A percentile compares a stretch with the other conserved stretches of the same genome.
These are phyloP conservation scores for Spongospora subterranea DNA, from an alignment of 208 protist species.

Conservation along the genomic window DNA sequence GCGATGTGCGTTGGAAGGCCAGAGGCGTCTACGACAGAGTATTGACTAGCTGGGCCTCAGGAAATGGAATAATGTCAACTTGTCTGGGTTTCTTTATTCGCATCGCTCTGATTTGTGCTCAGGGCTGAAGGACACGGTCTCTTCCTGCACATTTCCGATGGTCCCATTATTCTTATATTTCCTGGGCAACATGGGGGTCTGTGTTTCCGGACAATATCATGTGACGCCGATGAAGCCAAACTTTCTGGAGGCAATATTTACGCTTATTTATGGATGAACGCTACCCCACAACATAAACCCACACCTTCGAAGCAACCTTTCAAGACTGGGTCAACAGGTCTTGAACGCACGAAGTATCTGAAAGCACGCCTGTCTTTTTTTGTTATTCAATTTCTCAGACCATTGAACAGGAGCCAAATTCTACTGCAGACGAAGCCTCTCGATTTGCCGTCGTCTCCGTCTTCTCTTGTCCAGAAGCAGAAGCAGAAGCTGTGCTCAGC, in stretches of 20 bases:
- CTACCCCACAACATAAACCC: background rate
- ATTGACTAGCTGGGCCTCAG: background rate
- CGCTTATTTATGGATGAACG: background rate
- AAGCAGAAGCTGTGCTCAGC: no score
- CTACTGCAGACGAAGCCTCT: background rate
- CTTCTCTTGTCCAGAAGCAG: background rate
- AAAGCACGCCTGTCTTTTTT: no score
- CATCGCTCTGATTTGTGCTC: no score
- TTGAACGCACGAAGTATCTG: background rate
- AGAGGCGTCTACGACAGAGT: background rate
- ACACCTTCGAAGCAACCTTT: background rate
- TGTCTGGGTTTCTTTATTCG: no score
- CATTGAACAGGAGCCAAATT: background rate
- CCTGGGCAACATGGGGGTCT: background rate
- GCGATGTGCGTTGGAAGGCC: background rate
- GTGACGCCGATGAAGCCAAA: background rate
- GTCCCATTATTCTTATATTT: background rate
- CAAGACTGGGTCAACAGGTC: background rate
- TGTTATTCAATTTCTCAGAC: no score
- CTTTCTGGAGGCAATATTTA: background rate
- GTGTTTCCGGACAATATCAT: background rate
- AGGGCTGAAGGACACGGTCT: background rate
- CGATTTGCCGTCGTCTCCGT: background rate
- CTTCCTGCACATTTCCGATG: background rate
- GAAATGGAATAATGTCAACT: background rate